Evolutionary conservation across 179 eudicot species (phyloP).

Genomic region (Vitellaria paradoxa): DNA sequence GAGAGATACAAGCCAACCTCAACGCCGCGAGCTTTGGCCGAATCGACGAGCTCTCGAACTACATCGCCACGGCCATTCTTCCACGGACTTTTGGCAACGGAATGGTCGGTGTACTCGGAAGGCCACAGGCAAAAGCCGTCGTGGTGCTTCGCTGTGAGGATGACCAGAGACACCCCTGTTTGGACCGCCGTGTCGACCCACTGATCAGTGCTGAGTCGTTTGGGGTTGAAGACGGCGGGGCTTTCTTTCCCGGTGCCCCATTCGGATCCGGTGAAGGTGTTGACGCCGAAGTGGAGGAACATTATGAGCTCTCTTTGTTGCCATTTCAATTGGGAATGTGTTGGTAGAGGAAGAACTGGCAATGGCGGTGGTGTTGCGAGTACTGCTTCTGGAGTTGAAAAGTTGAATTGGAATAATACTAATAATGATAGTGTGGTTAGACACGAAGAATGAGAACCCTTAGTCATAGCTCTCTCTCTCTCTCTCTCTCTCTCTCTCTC

Average conservation of each 20-base stretch:
- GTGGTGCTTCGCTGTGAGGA: conserved; percentile 93
- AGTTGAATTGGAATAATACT: conserved; percentile 3
- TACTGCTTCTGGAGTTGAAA: conserved; percentile 13
- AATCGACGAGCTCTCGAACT: conserved; percentile 51
- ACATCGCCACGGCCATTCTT: conserved; percentile 77
- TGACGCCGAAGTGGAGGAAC: conserved; percentile 96
- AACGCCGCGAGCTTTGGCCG: conserved; percentile 54
- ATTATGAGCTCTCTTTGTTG: conserved; percentile 86
- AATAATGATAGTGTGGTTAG: neutral
- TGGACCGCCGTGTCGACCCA: conserved; percentile 64
- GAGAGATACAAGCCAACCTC: conserved; percentile 81
- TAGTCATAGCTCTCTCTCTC: conserved; percentile 1
- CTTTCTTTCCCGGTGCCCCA: conserved; percentile 77
- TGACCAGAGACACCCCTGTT: conserved; percentile 65
- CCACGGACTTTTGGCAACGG: conserved; percentile 65
- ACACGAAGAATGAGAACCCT: neutral
- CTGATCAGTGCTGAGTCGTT: conserved; percentile 56
- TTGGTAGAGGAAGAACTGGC: conserved; percentile 76
- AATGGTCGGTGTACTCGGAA: conserved; percentile 77
- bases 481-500: neutral
- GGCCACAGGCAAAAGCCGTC: conserved; percentile 99
- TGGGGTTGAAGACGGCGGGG: conserved; percentile 70
- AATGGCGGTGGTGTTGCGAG: conserved; percentile 53
- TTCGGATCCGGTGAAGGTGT: conserved; percentile 80
- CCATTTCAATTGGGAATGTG: conserved; percentile 83